Percentiles rank a stretch among this genome's conserved stretches.
Evolutionary conservation across 1,284 basidiomycete genomes (phyloP).

Genomic region (Sporisorium reilianum): DNA sequence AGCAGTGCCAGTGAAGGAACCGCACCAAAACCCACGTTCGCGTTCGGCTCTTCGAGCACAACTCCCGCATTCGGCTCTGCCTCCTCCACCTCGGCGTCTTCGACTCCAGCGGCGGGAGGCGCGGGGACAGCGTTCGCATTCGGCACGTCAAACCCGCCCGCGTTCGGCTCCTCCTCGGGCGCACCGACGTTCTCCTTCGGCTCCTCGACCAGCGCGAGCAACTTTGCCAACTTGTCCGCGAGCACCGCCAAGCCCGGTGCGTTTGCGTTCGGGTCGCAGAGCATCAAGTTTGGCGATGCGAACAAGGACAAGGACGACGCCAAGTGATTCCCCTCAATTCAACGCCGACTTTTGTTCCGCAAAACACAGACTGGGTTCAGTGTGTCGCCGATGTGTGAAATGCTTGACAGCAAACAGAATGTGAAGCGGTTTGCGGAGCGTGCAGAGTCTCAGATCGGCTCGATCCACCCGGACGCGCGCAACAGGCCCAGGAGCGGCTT

Average conservation of each 20-base stretch:
- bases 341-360: too few species aligned
- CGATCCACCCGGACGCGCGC: constrained; percentile 8
- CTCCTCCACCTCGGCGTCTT: constrained; percentile 12
- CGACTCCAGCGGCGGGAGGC: constrained; percentile 1
- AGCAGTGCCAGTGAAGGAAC: too few species aligned
- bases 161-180: constrained; percentile 5
- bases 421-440: background rate
- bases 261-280: constrained; percentile 26
- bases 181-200: constrained; percentile 29
- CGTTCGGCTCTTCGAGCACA: constrained; percentile 15
- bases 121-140: background rate
- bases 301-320: constrained; percentile 12
- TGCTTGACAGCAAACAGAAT: too few species aligned
- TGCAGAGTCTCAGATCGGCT: background rate
- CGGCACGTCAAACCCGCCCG: background rate
- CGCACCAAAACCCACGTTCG: constrained; percentile 6
- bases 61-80: constrained; percentile 22
- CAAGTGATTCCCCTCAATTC: background rate
- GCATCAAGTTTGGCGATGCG: constrained; percentile 45
- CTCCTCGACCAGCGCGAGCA: constrained; percentile 6
- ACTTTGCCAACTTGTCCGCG: constrained; percentile 35
- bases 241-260: constrained; percentile 41
- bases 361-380: too few species aligned
- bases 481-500: constrained; percentile 15
- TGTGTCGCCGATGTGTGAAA: too few species aligned